Evolutionary conservation across 805 yeast genomes (phyloP), one percentile per base, ranked within the genome.

Genomic region (Kodamaea leandrae): DNA sequence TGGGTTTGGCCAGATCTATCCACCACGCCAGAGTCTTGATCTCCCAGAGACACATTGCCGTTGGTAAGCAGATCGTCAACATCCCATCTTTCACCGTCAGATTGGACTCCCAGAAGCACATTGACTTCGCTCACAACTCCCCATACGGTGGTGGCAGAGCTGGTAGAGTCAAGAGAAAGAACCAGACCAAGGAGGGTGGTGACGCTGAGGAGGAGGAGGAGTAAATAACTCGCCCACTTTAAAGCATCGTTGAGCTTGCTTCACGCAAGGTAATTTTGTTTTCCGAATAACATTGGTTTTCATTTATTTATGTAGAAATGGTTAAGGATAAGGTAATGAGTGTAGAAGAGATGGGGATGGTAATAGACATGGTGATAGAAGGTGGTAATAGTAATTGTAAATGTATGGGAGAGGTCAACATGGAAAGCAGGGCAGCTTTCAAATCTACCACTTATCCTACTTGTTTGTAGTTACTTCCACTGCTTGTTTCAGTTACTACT

Each of bases 91-190:
- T 93, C 91, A 86, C 90, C 84, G 99, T 93, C 56, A 95, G 99
- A 82, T 86, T 93, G 72, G 99, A 93, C 80, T 90, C 99, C 59
- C 99, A 93, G 80, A 93, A 93, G 86, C 98, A 93, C 89, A 88
- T 93, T 77, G 98, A 93, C 83, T 93, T 91, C 66, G 95, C 99
- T 65, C 85, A 93, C 72, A 88, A 87, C 74, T 93, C 99, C 60
- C 99, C 99, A 75, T 91, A 87, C 90, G 99, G 99, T 76, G 99
- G 99, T 79, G 99, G 96, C 64, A 91, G 99, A 82, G 95, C 99
- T 62, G 99, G 99, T 74, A 93, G 99, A 83, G 96, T 88, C 68
- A 95, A 93, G 84, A 88, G 98, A 85, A 87, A 80, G 76, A 82
- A 85, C 82, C 80, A 74, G 67, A 74, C 68, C 63, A 76, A 78